Percentiles rank a stretch among this genome's conserved stretches.
Conservation (phyloP, 495 filamentous ascomycete genomes). For the Rostrohypoxylon terebratum region DNA sequence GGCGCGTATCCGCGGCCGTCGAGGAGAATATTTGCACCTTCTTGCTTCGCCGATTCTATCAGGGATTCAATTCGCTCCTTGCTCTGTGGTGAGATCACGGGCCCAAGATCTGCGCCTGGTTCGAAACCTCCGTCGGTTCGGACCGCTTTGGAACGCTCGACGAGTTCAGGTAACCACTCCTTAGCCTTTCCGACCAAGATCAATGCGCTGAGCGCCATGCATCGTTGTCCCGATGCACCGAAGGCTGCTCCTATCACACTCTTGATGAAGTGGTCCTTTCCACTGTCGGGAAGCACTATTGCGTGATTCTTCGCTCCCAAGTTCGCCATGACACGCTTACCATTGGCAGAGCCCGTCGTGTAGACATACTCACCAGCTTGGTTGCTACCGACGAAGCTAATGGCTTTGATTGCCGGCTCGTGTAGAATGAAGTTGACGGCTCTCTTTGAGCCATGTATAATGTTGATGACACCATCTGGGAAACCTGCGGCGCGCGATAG, state of each 20-base stretch:
- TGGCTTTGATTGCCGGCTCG: conserved; percentile 95
- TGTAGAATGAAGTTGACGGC: conserved; percentile 98
- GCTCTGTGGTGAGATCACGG: conserved; percentile 91
- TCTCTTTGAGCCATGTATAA: conserved; percentile 89
- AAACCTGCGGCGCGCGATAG: conserved; percentile 93
- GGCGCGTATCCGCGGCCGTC: conserved; percentile 92
- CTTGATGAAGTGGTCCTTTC: conserved; percentile 97
- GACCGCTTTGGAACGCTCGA: conserved; percentile 87
- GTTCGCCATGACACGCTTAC: conserved; percentile 93
- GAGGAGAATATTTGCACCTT: conserved; percentile 92
- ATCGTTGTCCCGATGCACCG: conserved; percentile 95
- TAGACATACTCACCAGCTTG: conserved; percentile 98
- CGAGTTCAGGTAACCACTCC: conserved; percentile 91
- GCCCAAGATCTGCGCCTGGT: conserved; percentile 90
- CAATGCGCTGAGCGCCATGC: conserved; percentile 94
- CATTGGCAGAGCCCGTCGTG: conserved; percentile 87
- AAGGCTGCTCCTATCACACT: conserved; percentile 97
- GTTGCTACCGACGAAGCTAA: conserved; percentile 97
- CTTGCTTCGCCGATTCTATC: conserved; percentile 87
- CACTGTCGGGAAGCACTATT: conserved; percentile 92
- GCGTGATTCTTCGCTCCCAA: conserved; percentile 99
- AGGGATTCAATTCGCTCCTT: conserved; percentile 91
- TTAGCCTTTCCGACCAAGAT: conserved; percentile 96
- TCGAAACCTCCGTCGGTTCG: conserved; percentile 96
- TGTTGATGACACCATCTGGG: conserved; percentile 92